Conservation (phyloP, 1,284 basidiomycete species). For the Leccinum fallax region DNA sequence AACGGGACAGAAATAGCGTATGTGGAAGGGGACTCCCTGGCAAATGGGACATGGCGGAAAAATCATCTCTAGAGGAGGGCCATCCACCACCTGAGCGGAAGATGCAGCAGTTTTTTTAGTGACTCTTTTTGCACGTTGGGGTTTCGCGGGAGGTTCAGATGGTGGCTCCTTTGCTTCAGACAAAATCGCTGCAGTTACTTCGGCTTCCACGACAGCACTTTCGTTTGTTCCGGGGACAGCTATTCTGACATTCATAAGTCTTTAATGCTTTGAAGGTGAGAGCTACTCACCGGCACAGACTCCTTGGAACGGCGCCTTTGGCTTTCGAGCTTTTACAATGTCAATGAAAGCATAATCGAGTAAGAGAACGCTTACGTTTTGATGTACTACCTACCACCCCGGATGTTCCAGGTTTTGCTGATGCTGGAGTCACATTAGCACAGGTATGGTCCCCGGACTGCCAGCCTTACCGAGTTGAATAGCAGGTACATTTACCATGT, state of each 20-base stretch:
- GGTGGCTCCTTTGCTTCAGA: slow-evolving; percentile 6
- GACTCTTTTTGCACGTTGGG: slow-evolving; percentile 13
- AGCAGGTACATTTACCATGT: not conserved
- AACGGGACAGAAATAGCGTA: slow-evolving; percentile 44
- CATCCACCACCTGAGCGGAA: not conserved
- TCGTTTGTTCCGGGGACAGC: slow-evolving; percentile 28
- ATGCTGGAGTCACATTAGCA: slow-evolving; percentile 8
- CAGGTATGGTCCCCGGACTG: not conserved
- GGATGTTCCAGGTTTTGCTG: not conserved
- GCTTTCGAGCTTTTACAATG: slow-evolving; percentile 12
- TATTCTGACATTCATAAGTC: slow-evolving; percentile 29
- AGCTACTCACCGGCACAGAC: slow-evolving; percentile 28
- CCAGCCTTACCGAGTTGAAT: slow-evolving; percentile 16
- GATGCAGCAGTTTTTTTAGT: slow-evolving; percentile 7
- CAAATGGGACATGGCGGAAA: slow-evolving; percentile 43
- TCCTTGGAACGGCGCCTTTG: not conserved
- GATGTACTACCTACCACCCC: not conserved
- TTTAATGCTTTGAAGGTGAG: slow-evolving; percentile 8
- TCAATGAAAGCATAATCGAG: slow-evolving; percentile 12
- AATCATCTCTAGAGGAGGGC: slow-evolving; percentile 2
- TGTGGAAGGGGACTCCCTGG: slow-evolving; percentile 39
- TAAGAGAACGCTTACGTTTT: slow-evolving; percentile 15
- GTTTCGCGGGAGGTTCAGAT: slow-evolving; percentile 11
- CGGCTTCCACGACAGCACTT: slow-evolving; percentile 19
- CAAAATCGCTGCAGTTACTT: slow-evolving; percentile 29